Conservation (phyloP, 768 basidiomycete genomes). For the Russula virescens region DNA sequence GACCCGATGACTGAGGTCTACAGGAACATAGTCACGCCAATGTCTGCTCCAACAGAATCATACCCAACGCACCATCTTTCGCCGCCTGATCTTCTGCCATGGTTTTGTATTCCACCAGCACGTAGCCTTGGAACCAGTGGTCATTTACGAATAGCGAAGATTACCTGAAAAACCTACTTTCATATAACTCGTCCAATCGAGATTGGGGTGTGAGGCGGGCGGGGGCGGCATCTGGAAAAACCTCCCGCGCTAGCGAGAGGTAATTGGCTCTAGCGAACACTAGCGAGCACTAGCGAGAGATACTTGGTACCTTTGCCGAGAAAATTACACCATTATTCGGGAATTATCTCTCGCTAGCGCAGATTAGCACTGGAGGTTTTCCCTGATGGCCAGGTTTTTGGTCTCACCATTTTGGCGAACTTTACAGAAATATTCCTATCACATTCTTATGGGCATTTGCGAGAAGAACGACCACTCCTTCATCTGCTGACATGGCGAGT, state of each 20-base stretch:
- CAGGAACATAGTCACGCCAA: slow-evolving; percentile 92
- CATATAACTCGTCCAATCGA: slow-evolving; percentile 98
- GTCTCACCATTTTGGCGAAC: slow-evolving; percentile 94
- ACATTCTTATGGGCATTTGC: slow-evolving; percentile 98
- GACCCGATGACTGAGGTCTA: slow-evolving; percentile 76
- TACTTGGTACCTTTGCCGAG: too few relatives aligned
- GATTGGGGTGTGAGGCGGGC: slow-evolving; percentile 91
- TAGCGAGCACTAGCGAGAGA: too few relatives aligned
- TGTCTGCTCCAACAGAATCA: slow-evolving; percentile 75
- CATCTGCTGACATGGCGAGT: slow-evolving; percentile 60
- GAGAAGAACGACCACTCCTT: slow-evolving; percentile 97
- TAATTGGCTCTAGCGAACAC: too few relatives aligned
- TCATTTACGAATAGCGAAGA: background rate
- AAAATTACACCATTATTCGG: too few relatives aligned
- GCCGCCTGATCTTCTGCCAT: slow-evolving; percentile 92
- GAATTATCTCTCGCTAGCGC: too few relatives aligned
- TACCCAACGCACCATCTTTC: slow-evolving; percentile 83
- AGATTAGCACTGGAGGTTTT: too few relatives aligned
- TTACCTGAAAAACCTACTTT: slow-evolving; percentile 59
- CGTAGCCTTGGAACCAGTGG: slow-evolving; percentile 70
- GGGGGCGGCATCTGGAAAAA: too few relatives aligned
- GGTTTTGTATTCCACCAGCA: slow-evolving; percentile 94
- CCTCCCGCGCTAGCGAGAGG: too few relatives aligned
- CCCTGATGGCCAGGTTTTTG: too few relatives aligned
- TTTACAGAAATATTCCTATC: slow-evolving; percentile 92